Conservation (phyloP, 2,329 filamentous ascomycete species). For the Fusarium sp. region DNA sequence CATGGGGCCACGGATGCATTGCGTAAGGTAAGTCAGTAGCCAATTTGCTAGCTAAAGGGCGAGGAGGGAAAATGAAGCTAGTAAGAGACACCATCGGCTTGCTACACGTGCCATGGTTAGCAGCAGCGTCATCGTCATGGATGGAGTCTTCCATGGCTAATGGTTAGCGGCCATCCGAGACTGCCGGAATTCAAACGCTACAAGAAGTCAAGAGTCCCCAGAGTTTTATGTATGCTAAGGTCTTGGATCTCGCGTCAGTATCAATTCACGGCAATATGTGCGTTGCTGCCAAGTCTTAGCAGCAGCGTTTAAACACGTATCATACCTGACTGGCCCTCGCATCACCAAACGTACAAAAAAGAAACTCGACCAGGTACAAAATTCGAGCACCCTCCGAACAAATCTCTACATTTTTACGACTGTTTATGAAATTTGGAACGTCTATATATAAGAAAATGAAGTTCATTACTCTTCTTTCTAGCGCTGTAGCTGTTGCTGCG, state of each 20-base stretch:
- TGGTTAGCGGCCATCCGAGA: not conserved
- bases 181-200: not conserved
- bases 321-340: not conserved
- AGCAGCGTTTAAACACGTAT: slow-evolving; percentile 1
- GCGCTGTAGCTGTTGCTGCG: slow-evolving; percentile 16
- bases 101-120: not conserved
- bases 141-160: not conserved
- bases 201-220: not conserved
- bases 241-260: not conserved
- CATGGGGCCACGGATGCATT: slow-evolving; percentile 17
- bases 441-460: slow-evolving; percentile 36
- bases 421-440: not conserved
- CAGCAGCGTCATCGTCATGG: slow-evolving; percentile 5
- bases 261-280: not conserved
- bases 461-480: slow-evolving; percentile 20
- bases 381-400: not conserved
- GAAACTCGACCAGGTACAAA: not conserved
- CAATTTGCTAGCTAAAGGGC: not conserved
- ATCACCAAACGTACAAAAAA: not conserved
- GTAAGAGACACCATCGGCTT: not conserved
- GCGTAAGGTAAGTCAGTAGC: slow-evolving; percentile 6
- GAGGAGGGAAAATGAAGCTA: not conserved
- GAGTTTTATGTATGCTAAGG: not conserved
- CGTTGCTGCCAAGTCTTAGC: not conserved
- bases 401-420: not conserved